Evolutionary conservation across 371 early-diverging fungal species (phyloP).

Genomic region (Zychaea mexicana): DNA sequence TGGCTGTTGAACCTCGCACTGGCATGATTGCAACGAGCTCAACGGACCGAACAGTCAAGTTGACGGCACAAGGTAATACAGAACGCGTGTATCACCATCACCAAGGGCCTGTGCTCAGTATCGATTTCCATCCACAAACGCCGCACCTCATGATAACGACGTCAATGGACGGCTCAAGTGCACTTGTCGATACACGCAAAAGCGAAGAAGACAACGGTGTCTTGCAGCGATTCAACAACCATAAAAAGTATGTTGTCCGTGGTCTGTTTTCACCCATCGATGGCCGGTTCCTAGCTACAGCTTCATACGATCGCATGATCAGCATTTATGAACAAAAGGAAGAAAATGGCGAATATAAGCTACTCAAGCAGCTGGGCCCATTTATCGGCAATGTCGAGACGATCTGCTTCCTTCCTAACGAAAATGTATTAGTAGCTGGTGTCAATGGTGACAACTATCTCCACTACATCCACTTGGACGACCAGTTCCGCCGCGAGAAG

Average conservation of each 20-base stretch:
- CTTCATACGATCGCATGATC: conserved; percentile 72
- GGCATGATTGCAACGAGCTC: conserved; percentile 57
- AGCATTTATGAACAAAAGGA: conserved; percentile 49
- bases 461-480: conserved; percentile 61
- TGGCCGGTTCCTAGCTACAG: conserved; percentile 64
- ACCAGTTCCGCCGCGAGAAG: conserved; percentile 32
- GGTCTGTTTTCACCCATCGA: conserved; percentile 59
- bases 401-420: conserved; percentile 48
- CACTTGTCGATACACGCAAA: conserved; percentile 60
- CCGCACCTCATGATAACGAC: conserved; percentile 61
- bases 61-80: conserved; percentile 40
- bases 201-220: conserved; percentile 29
- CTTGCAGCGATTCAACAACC: conserved; percentile 63
- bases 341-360: conserved; percentile 10
- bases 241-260: conserved; percentile 70
- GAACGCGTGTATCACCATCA: conserved; percentile 54
- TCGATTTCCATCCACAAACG: conserved; percentile 65
- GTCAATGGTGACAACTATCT: conserved; percentile 75
- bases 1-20: conserved; percentile 38
- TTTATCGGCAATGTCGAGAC: conserved; percentile 66
- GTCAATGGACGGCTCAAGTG: conserved; percentile 73
- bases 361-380: conserved; percentile 37
- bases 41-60: conserved; percentile 66
- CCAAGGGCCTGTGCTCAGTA: conserved; percentile 62
- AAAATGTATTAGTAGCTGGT: conserved; percentile 57